Evolutionary conservation across 768 basidiomycete genomes (phyloP).

Genomic region (Rhodotorula paludigena): DNA sequence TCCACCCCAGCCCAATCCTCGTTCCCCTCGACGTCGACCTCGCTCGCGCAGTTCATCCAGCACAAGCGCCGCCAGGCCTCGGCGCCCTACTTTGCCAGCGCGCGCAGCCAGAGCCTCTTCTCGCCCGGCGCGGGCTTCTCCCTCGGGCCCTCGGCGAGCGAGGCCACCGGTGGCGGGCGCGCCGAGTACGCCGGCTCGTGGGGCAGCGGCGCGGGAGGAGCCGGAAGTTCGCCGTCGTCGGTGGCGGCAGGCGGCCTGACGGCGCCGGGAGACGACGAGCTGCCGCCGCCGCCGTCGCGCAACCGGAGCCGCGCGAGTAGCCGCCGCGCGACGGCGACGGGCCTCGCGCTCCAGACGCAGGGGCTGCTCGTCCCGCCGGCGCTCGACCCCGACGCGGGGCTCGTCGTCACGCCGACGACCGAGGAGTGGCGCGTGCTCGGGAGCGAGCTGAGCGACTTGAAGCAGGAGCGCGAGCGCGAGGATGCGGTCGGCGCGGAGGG

Average conservation of each 20-base stretch:
- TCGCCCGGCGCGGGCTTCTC: conserved; percentile 19
- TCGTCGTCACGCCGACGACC: conserved; percentile 41
- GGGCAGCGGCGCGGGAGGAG: too few species aligned
- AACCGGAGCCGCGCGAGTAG: conserved; percentile 2
- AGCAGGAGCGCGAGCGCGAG: too few species aligned
- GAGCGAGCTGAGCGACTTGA: conserved; percentile 22
- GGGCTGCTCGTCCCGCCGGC: neutral
- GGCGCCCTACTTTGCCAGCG: conserved; percentile 35
- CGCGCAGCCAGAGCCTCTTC: conserved; percentile 6
- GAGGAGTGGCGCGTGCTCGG: conserved; percentile 42
- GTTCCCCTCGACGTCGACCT: conserved; percentile 17
- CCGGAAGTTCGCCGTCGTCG: too few species aligned
- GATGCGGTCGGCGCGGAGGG: neutral
- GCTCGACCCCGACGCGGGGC: conserved; percentile 8
- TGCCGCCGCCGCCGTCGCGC: neutral
- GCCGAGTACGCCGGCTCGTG: neutral
- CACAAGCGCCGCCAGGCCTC: conserved; percentile 37
- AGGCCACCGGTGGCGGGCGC: neutral
- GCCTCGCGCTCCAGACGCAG: neutral
- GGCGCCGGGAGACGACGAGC: neutral
- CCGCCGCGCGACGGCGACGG: conserved; percentile 22
- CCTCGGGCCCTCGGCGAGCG: neutral
- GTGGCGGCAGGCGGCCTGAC: too few species aligned
- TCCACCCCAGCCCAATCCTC: conserved; percentile 12
- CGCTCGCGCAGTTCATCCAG: conserved; percentile 37